Base-by-base conservation (phyloP, 2,329 filamentous ascomycete species). In the Trichophyton benhamiae region DNA sequence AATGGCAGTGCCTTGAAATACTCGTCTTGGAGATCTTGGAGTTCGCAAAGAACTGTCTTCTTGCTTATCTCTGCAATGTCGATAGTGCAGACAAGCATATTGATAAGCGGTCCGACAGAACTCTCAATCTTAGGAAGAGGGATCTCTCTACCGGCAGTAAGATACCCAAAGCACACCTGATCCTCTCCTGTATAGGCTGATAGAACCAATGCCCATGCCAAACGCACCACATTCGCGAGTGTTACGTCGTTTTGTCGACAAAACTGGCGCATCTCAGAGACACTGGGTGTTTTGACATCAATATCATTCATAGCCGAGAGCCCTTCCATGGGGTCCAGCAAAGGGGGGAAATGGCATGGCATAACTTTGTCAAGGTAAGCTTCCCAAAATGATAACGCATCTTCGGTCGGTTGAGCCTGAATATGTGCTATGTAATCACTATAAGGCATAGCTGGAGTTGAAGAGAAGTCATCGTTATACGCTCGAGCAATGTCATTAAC, bases 111-210 rank as follows among this genome's bases (percentile, higher is more conserved):
- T 0, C 76, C 76, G 30, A 76, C 70, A 1, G 71, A 70, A 20
- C 70, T 67, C 42, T 75, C 65, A n/a, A 77, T 70, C 0, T 76
- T 74, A 2, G 74, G 69, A 0, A 84, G 71, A 0, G 72, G 71
- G 22, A 72, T 64, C 57, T 78, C 74, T 57, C 71, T 62, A 4
- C 69, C 68, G 6, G 70, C 69, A 3, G 65, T 60, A 5, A 68
- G 63, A 53, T 67, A 66, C 13, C 69, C 71, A 63, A 72, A 73
- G 13, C 63, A 67, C 4, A 72, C 66, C 42, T 66, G 65, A 8
- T 63, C 58, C 13, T 62, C 57, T 36, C 57, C 62, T 20, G 64
- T 61, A 36, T 63, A 65, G 6, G 20, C 6, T 13, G 58, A 46
- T 13, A 66, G 55, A 22, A 68, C 62, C n/a, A 70, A 33, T 1